Base-by-base conservation (phyloP, 2,329 filamentous ascomycete species). In the Furcasterigmium sp. region DNA sequence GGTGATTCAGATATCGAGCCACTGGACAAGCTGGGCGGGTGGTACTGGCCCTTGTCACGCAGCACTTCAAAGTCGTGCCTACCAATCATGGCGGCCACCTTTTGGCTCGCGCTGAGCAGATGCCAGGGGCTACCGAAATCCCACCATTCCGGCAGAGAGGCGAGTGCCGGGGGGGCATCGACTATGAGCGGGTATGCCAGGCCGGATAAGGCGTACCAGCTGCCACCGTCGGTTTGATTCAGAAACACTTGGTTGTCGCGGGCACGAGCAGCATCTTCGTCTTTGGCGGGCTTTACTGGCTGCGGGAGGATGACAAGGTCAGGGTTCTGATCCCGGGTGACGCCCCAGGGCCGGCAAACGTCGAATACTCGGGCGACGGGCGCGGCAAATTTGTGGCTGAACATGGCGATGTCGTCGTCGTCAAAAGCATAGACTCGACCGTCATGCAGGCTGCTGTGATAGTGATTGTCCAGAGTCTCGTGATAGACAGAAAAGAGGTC, bases 151-250 rank as follows among this genome's bases (percentile, higher is more conserved):
- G 62, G 57, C 11, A 55, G 63, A 51, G 68, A 67, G 35, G 72
- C 67, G 49, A 63, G 67, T 18, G 69, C 78, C 3, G 58, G 50
- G 0, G 75, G 73, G 0, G 75, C 83, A 42, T 88, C 80, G 18
- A 91, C 84, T 21, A 95, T 88, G 9, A 91, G 75, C 4, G 93
- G 93, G 54, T 96, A 97, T 8, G 82, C 82, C 32, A 74, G 76
- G 45, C 94, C 91, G 2, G 91, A 96, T 65, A 97, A 76, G 25
- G 91, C 93, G 62, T 91, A 98, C 90, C 91, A 97, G 47, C 87
- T 86, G 23, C 91, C 91, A n/a, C 74, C 71, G 44, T 86, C 80
- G 2, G 91, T 96, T 52, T 84, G 85, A 59, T 96, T 95, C 46
- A 97, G 75, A 57, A 93, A 95, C 1, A 96, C 82, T 44, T 79